A percentile compares a stretch with the other conserved stretches of the same genome.
These are phyloP conservation scores for Postia placenta DNA, from an alignment of 768 basidiomycete species.

Conservation along the genomic window DNA sequence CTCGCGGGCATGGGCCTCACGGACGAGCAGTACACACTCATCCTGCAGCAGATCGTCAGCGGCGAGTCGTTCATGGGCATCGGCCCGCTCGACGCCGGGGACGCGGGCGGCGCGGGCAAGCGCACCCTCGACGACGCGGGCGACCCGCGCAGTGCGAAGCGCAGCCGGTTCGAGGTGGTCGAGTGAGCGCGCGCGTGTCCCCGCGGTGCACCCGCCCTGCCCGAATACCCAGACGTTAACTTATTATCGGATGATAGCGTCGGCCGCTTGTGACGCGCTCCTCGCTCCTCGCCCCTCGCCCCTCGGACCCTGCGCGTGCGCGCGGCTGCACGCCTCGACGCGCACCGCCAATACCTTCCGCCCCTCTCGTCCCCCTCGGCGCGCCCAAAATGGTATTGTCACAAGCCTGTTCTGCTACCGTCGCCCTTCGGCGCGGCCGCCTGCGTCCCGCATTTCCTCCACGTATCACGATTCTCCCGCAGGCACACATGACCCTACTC, in stretches of 20 bases:
- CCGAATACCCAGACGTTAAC: not conserved
- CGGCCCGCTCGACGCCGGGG: conserved; percentile 20
- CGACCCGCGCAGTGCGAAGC: conserved; percentile 31
- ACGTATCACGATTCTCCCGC: not conserved
- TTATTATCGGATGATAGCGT: not conserved
- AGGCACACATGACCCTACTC: not conserved
- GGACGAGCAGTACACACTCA: conserved; percentile 81
- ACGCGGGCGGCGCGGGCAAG: conserved; percentile 20
- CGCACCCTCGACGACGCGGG: conserved; percentile 23
- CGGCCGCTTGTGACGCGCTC: not conserved
- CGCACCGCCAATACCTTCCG: too few species aligned
- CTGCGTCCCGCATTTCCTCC: not conserved
- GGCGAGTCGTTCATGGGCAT: conserved; percentile 52
- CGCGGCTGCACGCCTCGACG: too few species aligned
- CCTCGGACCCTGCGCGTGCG: too few species aligned
- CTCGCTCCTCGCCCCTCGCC: not conserved
- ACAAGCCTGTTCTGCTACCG: too few species aligned
- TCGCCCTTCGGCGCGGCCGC: not conserved
- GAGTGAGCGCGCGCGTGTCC: conserved; percentile 15
- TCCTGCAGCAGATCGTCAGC: conserved; percentile 67
- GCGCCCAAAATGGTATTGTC: too few species aligned
- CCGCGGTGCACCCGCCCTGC: not conserved
- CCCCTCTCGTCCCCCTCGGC: too few species aligned
- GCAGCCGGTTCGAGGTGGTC: conserved; percentile 35
- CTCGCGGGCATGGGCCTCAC: conserved; percentile 83